Conservation (phyloP, 345 rosid genomes). For the Trapa bicornis region DNA sequence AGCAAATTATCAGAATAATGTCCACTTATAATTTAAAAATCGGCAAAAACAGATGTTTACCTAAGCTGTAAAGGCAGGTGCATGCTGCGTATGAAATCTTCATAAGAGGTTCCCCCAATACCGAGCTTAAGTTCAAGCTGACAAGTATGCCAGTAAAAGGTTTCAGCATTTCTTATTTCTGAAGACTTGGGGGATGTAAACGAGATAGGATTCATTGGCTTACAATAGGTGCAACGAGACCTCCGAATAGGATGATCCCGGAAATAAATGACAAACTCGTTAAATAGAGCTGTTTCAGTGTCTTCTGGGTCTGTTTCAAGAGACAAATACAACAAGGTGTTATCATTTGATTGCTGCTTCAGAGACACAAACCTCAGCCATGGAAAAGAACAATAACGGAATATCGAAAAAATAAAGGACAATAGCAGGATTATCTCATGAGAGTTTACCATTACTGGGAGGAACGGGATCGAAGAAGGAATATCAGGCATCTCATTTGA, state of each 20-base stretch:
- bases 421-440: neutral
- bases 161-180: conserved; percentile 2
- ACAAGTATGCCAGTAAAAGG: conserved; percentile 11
- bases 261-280: conserved; percentile 62
- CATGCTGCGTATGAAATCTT: conserved; percentile 74
- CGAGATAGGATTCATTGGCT: conserved; percentile 9
- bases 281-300: conserved; percentile 63
- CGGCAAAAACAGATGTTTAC: conserved; percentile 21
- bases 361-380: neutral
- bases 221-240: conserved; percentile 86
- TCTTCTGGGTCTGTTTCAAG: conserved; percentile 37
- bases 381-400: neutral
- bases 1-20: neutral
- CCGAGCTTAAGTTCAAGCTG: conserved; percentile 92
- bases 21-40: neutral
- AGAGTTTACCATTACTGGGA: conserved; percentile 46
- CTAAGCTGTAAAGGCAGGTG: conserved; percentile 84
- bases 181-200: neutral
- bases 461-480: conserved; percentile 86
- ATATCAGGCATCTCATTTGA: conserved; percentile 82
- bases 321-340: neutral
- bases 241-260: conserved; percentile 77
- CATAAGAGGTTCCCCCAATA: conserved; percentile 84
- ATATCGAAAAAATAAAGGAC: neutral
- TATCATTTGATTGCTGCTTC: neutral